Conservation (phyloP, 306 rosid genomes). For the Dalbergia oliveri region DNA sequence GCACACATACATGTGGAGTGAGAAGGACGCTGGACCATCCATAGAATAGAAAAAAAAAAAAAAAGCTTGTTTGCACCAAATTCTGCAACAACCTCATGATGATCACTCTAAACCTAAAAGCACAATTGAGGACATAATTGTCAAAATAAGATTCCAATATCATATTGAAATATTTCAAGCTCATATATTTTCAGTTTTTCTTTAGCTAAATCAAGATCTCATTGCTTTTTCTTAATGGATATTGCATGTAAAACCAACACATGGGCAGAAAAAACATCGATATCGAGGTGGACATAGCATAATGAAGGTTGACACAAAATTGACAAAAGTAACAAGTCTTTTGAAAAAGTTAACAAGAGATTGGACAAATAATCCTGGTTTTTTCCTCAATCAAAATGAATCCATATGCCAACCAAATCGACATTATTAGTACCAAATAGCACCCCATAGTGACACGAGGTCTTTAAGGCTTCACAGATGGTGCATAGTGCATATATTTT, state of each 20-base stretch:
- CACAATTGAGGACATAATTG: conserved; percentile 39
- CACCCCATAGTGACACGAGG: background rate
- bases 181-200: conserved; percentile 20
- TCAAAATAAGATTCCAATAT: conserved; percentile 36
- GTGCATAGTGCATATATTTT: conserved; percentile 6
- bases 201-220: conserved; percentile 13
- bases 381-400: conserved; percentile 28
- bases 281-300: background rate
- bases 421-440: background rate
- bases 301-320: background rate
- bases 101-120: conserved; percentile 94
- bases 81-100: conserved; percentile 96
- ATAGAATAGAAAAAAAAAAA: conserved; percentile 94
- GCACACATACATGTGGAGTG: conserved; percentile 94
- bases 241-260: conserved; percentile 13
- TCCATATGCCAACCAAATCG: conserved; percentile 23
- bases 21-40: conserved; percentile 99
- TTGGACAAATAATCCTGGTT: conserved; percentile 16
- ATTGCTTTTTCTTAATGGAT: conserved; percentile 17
- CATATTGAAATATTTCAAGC: conserved; percentile 29
- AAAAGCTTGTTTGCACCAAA: conserved; percentile 93
- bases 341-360: background rate
- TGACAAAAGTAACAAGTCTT: background rate
- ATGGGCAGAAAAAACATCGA: background rate
- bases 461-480: conserved; percentile 4